These are phyloP conservation scores for Salix brachista DNA, from an alignment of 345 rosid species.

Conservation along the genomic window DNA sequence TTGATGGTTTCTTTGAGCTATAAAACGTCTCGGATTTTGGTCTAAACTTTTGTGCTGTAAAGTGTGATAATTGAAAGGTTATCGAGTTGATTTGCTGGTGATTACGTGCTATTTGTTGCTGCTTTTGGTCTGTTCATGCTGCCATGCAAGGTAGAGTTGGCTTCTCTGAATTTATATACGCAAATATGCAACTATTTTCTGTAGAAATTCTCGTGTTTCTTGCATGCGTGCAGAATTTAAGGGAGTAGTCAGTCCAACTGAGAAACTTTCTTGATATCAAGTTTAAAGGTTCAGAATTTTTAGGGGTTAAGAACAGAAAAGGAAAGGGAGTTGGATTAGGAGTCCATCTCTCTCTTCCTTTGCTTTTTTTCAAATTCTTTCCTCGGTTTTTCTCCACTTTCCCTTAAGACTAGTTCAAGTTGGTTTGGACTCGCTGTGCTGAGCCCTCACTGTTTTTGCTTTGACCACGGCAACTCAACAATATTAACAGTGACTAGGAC, in stretches of 20 bases:
- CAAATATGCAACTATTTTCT: neutral
- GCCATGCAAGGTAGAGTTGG: neutral
- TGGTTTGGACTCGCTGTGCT: neutral
- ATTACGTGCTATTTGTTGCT: neutral
- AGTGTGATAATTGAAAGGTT: neutral
- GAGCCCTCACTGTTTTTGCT: neutral
- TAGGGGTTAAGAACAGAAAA: neutral
- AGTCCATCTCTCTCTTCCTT: conserved; percentile 5
- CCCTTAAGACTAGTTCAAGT: conserved; percentile 19
- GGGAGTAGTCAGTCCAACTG: neutral
- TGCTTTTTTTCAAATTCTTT: neutral
- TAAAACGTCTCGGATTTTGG: neutral
- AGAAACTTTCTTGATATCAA: conserved; percentile 5
- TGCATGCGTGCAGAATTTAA: conserved; percentile 19
- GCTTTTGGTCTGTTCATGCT: neutral
- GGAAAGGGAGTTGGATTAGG: conserved; percentile 6
- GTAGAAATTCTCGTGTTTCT: neutral
- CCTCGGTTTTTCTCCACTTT: conserved; percentile 1
- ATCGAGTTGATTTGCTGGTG: neutral
- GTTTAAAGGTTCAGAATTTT: neutral
- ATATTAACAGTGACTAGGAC: neutral
- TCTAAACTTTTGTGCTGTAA: neutral
- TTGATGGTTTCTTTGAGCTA: neutral
- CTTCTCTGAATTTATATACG: neutral
- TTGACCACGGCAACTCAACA: neutral